Percentiles rank a stretch among this genome's conserved stretches.
Evolutionary conservation across 192 early-diverging fungal genomes (phyloP).

Genomic region (Coemansia sp.): DNA sequence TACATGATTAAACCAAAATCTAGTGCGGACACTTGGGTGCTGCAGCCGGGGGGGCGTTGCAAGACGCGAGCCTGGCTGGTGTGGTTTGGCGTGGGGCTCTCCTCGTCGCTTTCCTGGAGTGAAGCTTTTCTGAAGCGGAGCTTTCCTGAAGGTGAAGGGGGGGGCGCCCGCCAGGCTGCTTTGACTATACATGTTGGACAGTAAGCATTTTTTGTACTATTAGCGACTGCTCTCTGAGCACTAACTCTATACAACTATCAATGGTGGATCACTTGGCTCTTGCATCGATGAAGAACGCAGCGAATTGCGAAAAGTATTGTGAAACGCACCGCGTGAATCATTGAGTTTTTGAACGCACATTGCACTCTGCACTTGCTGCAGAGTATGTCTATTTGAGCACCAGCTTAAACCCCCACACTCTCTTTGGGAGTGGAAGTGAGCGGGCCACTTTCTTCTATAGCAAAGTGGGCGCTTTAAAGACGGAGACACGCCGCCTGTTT

Average conservation of each 20-base stretch:
- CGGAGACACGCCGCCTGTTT: not conserved
- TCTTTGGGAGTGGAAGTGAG: not conserved
- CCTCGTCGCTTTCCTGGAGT: no score
- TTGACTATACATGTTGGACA: not conserved
- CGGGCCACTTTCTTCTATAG: not conserved
- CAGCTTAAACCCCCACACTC: conserved; percentile 32
- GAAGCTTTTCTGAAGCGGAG: no score
- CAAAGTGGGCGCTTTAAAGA: conserved; percentile 5
- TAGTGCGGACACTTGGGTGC: not conserved
- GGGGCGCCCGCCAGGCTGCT: no score
- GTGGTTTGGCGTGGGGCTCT: no score
- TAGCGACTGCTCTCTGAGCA: not conserved
- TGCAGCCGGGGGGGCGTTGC: not conserved
- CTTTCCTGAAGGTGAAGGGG: no score
- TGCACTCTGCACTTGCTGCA: conserved; percentile 48
- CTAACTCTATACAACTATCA: conserved; percentile 55
- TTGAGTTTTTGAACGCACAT: conserved; percentile 71
- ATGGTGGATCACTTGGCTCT: conserved; percentile 69
- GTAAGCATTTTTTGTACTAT: not conserved
- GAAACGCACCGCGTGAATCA: conserved; percentile 70
- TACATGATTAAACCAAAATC: conserved; percentile 21
- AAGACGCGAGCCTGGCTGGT: not conserved
- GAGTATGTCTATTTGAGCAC: conserved; percentile 62
- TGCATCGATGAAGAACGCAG: conserved; percentile 75
- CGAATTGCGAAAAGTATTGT: conserved; percentile 72